Percentiles rank a stretch among this genome's conserved stretches.
Evolutionary conservation across 2,329 filamentous ascomycete genomes (phyloP).

Genomic region (Hyphodiscus sp.): DNA sequence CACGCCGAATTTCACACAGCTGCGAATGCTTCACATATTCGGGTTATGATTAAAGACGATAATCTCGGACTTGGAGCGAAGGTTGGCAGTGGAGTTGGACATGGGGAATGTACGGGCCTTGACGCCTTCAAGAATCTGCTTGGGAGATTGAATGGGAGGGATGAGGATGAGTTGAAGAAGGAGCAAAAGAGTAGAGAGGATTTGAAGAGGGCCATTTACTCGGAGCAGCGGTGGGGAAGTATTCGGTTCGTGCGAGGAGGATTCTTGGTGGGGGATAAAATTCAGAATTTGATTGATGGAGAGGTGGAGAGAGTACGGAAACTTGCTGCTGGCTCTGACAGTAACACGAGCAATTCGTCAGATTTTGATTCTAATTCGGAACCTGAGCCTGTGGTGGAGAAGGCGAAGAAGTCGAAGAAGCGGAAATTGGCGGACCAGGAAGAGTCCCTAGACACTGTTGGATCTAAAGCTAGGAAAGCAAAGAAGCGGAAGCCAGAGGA

Average conservation of each 20-base stretch:
- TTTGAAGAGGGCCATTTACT: conserved; percentile 65
- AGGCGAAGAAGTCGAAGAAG: conserved; percentile 29
- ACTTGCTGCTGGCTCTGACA: conserved; percentile 17
- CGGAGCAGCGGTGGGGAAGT: conserved; percentile 67
- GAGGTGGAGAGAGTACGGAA: conserved; percentile 29
- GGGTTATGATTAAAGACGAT: conserved; percentile 81
- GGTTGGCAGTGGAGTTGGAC: conserved; percentile 57
- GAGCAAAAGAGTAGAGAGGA: conserved; percentile 64
- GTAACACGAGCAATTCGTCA: conserved; percentile 8
- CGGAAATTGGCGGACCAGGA: conserved; percentile 40
- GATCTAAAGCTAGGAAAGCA: conserved; percentile 27
- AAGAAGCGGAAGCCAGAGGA: conserved; percentile 17
- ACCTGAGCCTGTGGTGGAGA: conserved; percentile 11
- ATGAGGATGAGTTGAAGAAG: conserved; percentile 62
- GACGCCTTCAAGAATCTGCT: conserved; percentile 82
- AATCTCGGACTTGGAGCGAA: conserved; percentile 84
- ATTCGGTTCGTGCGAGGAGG: conserved; percentile 89
- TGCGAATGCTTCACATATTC: conserved; percentile 79
- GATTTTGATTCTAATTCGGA: conserved; percentile 12
- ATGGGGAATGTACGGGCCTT: conserved; percentile 73
- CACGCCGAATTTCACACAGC: conserved; percentile 72
- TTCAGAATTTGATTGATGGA: conserved; percentile 39
- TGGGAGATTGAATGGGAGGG: conserved; percentile 83
- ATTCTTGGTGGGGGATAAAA: conserved; percentile 53
- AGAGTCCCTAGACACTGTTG: conserved; percentile 15